Conservation (phyloP, 2,329 filamentous ascomycete genomes). For the Epichloe sylvatica region DNA sequence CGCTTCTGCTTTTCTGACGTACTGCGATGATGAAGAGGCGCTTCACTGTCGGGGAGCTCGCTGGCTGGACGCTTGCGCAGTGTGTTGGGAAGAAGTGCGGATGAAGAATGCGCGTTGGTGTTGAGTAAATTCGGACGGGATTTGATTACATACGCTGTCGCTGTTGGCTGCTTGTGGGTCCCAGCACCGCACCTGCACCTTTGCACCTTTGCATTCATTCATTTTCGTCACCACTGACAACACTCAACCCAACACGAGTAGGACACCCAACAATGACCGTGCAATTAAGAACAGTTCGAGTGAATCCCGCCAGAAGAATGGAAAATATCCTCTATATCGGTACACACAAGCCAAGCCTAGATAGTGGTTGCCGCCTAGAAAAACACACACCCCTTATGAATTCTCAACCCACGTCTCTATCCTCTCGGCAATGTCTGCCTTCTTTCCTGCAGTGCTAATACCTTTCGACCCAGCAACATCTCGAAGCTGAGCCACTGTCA, state of each 20-base stretch:
- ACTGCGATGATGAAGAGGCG: background rate
- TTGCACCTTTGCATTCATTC: too few species aligned
- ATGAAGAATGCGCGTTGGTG: background rate
- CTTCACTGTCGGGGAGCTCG: background rate
- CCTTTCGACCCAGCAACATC: conserved; percentile 34
- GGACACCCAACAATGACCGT: background rate
- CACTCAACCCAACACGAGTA: background rate
- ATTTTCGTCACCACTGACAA: background rate
- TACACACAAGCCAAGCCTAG: background rate
- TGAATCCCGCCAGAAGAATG: background rate
- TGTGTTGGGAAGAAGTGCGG: background rate
- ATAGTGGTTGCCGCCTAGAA: too few species aligned
- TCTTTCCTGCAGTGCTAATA: conserved; percentile 35
- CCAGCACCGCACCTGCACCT: too few species aligned
- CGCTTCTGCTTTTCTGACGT: background rate
- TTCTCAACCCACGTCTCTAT: conserved; percentile 43
- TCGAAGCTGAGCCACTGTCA: conserved; percentile 40
- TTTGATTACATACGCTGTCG: background rate
- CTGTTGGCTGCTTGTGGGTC: too few species aligned
- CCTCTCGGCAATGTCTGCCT: conserved; percentile 40
- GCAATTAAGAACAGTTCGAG: background rate
- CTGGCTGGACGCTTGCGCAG: background rate
- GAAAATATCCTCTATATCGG: too few species aligned
- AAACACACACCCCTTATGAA: too few species aligned
- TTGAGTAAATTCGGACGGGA: background rate